These are phyloP conservation scores for Elsinoe australis DNA, from an alignment of 2,329 filamentous ascomycete species.

Conservation along the genomic window DNA sequence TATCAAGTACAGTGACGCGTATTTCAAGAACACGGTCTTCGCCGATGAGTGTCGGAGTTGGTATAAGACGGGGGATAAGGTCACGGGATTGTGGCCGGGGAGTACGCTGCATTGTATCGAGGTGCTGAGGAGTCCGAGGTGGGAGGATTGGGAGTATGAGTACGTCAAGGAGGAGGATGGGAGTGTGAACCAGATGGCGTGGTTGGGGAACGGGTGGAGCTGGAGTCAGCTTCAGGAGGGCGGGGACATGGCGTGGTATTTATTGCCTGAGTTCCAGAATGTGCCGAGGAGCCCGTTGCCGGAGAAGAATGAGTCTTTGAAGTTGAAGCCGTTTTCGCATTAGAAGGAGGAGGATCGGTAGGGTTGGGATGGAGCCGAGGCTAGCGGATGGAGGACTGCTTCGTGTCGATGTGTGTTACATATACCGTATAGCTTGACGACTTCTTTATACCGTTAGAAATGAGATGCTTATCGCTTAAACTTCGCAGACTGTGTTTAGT, in stretches of 20 bases:
- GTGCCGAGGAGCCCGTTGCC: slow-evolving; percentile 30
- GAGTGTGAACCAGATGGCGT: slow-evolving; percentile 31
- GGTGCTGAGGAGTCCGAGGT: slow-evolving; percentile 37
- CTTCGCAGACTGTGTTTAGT: too few species aligned
- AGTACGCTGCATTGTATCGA: slow-evolving; percentile 45
- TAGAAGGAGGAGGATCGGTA: slow-evolving; percentile 19
- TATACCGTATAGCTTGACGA: too few species aligned
- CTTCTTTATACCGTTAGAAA: too few species aligned
- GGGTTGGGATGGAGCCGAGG: neutral
- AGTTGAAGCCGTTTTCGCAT: slow-evolving; percentile 33
- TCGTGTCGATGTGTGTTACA: too few species aligned
- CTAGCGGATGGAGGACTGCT: too few species aligned
- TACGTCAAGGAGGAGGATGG: slow-evolving; percentile 25
- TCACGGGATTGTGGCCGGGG: slow-evolving; percentile 39
- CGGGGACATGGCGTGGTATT: slow-evolving; percentile 36
- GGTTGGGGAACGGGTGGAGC: slow-evolving; percentile 34
- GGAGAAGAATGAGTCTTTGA: slow-evolving; percentile 34
- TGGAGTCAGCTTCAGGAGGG: slow-evolving; percentile 30
- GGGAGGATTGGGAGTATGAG: slow-evolving; percentile 42
- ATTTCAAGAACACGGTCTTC: slow-evolving; percentile 42
- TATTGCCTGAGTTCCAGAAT: slow-evolving; percentile 36
- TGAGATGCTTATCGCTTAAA: too few species aligned
- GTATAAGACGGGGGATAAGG: slow-evolving; percentile 30
- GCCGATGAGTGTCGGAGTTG: slow-evolving; percentile 40
- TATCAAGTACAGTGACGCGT: slow-evolving; percentile 37